Percentiles rank a stretch among this genome's conserved stretches.
These are phyloP conservation scores for Albatrellus ellisii DNA, from an alignment of 768 basidiomycete genomes.

Conservation along the genomic window DNA sequence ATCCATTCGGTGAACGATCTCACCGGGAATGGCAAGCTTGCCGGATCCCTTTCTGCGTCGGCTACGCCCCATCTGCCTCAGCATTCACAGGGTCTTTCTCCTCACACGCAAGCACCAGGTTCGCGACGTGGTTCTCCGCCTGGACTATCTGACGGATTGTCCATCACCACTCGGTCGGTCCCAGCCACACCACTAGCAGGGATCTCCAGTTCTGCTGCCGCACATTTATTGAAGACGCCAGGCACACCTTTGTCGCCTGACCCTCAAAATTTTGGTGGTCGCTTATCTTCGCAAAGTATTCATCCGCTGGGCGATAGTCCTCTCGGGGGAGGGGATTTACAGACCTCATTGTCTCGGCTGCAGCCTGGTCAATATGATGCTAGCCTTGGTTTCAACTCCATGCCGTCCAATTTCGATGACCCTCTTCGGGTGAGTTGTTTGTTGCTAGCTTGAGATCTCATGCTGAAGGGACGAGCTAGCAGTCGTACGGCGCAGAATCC, in stretches of 20 bases:
- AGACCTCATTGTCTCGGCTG: slow-evolving; percentile 61
- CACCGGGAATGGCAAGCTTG: slow-evolving; percentile 25
- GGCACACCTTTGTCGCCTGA: slow-evolving; percentile 56
- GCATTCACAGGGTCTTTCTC: slow-evolving; percentile 37
- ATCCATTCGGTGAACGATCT: slow-evolving; percentile 28
- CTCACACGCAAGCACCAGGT: slow-evolving; percentile 26
- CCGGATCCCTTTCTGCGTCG: slow-evolving; percentile 39
- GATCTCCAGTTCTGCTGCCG: slow-evolving; percentile 31
- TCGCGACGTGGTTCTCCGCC: slow-evolving; percentile 72
- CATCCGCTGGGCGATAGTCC: slow-evolving; percentile 37
- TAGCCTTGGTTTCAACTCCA: slow-evolving; percentile 34
- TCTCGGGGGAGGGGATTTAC: slow-evolving; percentile 39
- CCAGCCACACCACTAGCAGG: slow-evolving; percentile 66
- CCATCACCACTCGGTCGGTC: slow-evolving; percentile 57
- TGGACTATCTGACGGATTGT: slow-evolving; percentile 45
- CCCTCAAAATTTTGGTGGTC: slow-evolving; percentile 44
- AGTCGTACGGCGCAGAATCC: slow-evolving; percentile 48
- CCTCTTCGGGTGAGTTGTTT: slow-evolving; percentile 30
- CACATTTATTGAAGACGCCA: slow-evolving; percentile 50
- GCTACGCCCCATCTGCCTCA: slow-evolving; percentile 54
- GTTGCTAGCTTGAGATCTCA: slow-evolving; percentile 1
- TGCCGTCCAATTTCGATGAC: slow-evolving; percentile 39
- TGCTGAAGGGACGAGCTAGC: slow-evolving; percentile 9
- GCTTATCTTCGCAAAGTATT: slow-evolving; percentile 32
- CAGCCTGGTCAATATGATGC: slow-evolving; percentile 43